phyloP scores from a whole-genome alignment of 768 basidiomycete genomes.

The Trichaptum fuscoviolaceum region DNA sequence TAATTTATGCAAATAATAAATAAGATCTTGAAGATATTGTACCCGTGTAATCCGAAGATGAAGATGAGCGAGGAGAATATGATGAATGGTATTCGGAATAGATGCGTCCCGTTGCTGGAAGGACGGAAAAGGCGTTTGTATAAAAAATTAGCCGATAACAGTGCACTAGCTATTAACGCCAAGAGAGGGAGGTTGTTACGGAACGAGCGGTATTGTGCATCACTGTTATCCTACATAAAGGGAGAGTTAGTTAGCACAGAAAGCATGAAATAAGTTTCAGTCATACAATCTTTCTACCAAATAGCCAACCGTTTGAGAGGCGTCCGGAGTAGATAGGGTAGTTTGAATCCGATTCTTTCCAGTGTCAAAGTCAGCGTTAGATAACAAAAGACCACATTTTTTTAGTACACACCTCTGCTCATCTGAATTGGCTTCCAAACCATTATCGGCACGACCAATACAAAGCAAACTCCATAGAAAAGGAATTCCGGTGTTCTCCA shows the following conservation, averaged over 20 bases:
- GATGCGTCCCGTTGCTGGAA: conserved; percentile 18
- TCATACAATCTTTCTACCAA: conserved; percentile 73
- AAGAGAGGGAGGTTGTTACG: conserved; percentile 73
- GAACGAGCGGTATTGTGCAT: conserved; percentile 86
- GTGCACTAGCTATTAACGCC: conserved; percentile 40
- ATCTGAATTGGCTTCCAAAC: conserved; percentile 66
- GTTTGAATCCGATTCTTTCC: conserved; percentile 70
- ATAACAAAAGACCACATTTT: conserved; percentile 6
- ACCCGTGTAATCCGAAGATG: conserved; percentile 74
- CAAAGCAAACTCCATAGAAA: conserved; percentile 60
- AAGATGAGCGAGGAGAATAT: conserved; percentile 57
- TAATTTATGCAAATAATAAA: conserved; percentile 70
- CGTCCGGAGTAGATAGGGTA: conserved; percentile 52
- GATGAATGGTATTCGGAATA: conserved; percentile 51
- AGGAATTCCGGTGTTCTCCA: conserved; percentile 84
- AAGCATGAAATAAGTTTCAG: neutral
- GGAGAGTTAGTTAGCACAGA: neutral
- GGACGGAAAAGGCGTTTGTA: conserved; percentile 30
- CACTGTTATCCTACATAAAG: conserved; percentile 81
- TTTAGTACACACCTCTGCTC: conserved; percentile 61
- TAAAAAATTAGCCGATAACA: conserved; percentile 51
- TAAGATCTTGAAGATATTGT: conserved; percentile 73
- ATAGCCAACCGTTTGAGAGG: conserved; percentile 76
- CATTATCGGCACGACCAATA: conserved; percentile 67
- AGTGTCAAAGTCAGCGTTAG: conserved; percentile 6